Percentiles rank a stretch among this genome's conserved stretches.
Evolutionary conservation across 148 eudicot genomes (phyloP).

Genomic region (Chenopodium suecicum): DNA sequence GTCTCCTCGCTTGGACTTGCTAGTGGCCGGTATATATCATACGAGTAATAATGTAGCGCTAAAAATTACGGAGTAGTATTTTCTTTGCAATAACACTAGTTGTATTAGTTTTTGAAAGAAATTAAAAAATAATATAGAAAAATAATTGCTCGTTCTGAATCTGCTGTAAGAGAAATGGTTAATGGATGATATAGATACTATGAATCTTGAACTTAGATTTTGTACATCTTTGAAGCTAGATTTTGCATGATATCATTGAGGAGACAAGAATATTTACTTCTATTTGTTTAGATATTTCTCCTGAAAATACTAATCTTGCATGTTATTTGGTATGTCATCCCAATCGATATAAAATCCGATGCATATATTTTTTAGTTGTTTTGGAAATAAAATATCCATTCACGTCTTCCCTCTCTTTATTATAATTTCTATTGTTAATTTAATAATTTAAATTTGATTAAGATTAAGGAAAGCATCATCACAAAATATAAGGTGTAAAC

Average conservation of each 20-base stretch:
- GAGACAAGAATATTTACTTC: conserved; percentile 2
- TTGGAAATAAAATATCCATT: not conserved
- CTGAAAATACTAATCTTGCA: not conserved
- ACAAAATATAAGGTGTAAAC: too few relatives aligned
- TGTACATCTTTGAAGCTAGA: not conserved
- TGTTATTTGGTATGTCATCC: not conserved
- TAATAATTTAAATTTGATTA: not conserved
- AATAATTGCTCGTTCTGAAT: not conserved
- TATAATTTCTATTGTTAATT: not conserved
- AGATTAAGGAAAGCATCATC: not conserved
- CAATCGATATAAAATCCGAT: not conserved
- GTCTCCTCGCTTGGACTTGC: too few relatives aligned
- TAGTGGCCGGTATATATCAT: too few relatives aligned
- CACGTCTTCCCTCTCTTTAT: not conserved
- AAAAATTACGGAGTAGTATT: not conserved
- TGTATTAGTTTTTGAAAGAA: not conserved
- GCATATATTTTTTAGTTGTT: not conserved
- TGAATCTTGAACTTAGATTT: conserved; percentile 4
- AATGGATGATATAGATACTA: not conserved
- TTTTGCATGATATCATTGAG: not conserved
- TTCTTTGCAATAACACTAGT: too few relatives aligned
- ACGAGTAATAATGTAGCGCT: too few relatives aligned
- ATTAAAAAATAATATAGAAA: not conserved
- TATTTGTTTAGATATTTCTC: not conserved
- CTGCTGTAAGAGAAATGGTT: not conserved